Percentiles rank a stretch among this genome's conserved stretches.
Evolutionary conservation across 2,329 filamentous ascomycete species (phyloP).

Genomic region (Aureobasidium lini): DNA sequence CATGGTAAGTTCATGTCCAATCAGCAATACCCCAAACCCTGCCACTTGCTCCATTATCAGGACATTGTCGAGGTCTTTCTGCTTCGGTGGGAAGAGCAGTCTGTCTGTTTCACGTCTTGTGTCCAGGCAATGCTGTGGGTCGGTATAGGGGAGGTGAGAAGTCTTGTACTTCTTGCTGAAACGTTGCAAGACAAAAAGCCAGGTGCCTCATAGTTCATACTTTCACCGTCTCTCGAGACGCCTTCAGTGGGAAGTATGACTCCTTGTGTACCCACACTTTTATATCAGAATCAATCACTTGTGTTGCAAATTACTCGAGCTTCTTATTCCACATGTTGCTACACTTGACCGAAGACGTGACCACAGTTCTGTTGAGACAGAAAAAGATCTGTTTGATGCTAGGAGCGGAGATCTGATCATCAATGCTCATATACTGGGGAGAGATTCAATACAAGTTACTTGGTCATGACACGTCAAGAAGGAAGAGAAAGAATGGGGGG

Average conservation of each 20-base stretch:
- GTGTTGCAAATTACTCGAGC: background rate
- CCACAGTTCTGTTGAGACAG: background rate
- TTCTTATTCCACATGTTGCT: too few species aligned
- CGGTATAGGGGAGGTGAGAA: conserved; percentile 11
- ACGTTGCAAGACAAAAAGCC: conserved; percentile 14
- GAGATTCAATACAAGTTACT: too few species aligned
- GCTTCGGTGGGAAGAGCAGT: conserved; percentile 10
- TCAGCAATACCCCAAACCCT: conserved; percentile 14
- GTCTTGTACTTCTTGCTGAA: conserved; percentile 3
- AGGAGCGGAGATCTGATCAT: too few species aligned
- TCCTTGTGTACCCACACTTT: conserved; percentile 14
- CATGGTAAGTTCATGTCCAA: background rate
- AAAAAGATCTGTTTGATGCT: background rate
- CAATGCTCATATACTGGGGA: background rate
- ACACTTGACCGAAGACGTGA: too few species aligned
- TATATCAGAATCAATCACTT: background rate
- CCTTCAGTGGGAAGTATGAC: conserved; percentile 14
- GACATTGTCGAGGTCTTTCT: conserved; percentile 11
- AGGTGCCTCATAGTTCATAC: conserved; percentile 16
- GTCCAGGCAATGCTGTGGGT: conserved; percentile 15
- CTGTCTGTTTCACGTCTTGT: conserved; percentile 16
- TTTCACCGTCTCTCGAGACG: conserved; percentile 12
- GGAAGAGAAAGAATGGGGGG: background rate
- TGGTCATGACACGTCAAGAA: background rate
- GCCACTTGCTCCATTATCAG: conserved; percentile 10